Percentiles rank a stretch among this genome's conserved stretches.
These are phyloP conservation scores for Tolypocladium tundrense DNA, from an alignment of 2,329 filamentous ascomycete genomes.

Conservation along the genomic window DNA sequence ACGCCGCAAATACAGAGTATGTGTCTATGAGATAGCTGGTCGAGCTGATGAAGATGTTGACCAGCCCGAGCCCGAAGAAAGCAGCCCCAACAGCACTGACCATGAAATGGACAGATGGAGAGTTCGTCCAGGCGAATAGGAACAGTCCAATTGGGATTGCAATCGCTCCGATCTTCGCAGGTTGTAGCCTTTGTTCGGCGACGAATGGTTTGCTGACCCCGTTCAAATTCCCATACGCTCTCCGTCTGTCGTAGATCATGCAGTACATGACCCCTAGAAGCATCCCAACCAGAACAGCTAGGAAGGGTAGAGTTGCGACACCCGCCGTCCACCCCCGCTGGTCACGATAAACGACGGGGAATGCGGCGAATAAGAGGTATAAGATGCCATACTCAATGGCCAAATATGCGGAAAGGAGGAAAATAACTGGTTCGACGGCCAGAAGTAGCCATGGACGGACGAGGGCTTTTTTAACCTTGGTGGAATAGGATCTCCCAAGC, in stretches of 20 bases:
- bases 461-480: not conserved
- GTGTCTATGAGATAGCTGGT: not conserved
- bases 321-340: not conserved
- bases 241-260: not conserved
- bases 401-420: not conserved
- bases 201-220: not conserved
- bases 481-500: not conserved
- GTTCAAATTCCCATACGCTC: not conserved
- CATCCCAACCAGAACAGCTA: not conserved
- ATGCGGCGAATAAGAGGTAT: not conserved
- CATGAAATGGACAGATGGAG: not conserved
- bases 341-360: not conserved
- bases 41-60: not conserved
- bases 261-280: not conserved
- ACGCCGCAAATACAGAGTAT: not conserved
- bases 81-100: not conserved
- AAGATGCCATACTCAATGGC: not conserved
- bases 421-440: not conserved
- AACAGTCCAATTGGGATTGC: not conserved
- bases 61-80: not conserved
- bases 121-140: not conserved
- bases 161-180: not conserved
- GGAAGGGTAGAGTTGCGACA: not conserved
- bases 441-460: not conserved
- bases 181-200: not conserved